phyloP scores from a whole-genome alignment of 306 rosid genomes.

The Coriaria nepalensis region DNA sequence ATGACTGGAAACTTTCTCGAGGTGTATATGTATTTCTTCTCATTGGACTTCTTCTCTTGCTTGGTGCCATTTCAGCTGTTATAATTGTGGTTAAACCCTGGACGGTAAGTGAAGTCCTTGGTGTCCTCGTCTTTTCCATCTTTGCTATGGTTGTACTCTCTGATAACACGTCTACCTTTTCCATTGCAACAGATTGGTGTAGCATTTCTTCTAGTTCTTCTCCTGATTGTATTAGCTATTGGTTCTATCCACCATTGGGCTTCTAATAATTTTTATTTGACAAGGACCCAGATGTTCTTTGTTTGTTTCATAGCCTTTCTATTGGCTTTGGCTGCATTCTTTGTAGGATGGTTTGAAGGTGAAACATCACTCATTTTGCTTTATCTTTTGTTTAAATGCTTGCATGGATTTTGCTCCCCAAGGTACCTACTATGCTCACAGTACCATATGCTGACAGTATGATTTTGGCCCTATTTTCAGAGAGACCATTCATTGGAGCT shows the following conservation, averaged over 20 bases:
- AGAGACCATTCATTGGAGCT: constrained; percentile 89
- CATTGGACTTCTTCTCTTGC: constrained; percentile 83
- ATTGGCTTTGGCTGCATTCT: constrained; percentile 96
- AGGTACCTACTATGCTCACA: background rate
- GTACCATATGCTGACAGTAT: background rate
- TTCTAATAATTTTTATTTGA: constrained; percentile 95
- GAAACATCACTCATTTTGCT: constrained; percentile 9
- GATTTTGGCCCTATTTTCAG: constrained; percentile 27
- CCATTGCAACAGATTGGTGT: constrained; percentile 65
- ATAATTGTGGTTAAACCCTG: constrained; percentile 78
- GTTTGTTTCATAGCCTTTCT: constrained; percentile 90
- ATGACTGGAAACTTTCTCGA: constrained; percentile 88
- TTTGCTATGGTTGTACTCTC: constrained; percentile 3
- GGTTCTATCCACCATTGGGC: constrained; percentile 98
- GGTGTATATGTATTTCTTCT: constrained; percentile 78
- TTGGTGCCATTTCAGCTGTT: constrained; percentile 91
- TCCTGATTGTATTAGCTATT: constrained; percentile 79
- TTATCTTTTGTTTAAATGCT: constrained; percentile 6
- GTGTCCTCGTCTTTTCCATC: constrained; percentile 2
- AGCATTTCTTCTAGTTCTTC: constrained; percentile 88
- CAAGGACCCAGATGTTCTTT: constrained; percentile 76
- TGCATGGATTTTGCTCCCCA: background rate
- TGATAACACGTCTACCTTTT: constrained; percentile 11
- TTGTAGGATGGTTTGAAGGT: constrained; percentile 98
- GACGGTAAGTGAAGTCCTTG: constrained; percentile 53